phyloP scores from a whole-genome alignment of 169 alveolate species.

The Plasmodium coatneyi region DNA sequence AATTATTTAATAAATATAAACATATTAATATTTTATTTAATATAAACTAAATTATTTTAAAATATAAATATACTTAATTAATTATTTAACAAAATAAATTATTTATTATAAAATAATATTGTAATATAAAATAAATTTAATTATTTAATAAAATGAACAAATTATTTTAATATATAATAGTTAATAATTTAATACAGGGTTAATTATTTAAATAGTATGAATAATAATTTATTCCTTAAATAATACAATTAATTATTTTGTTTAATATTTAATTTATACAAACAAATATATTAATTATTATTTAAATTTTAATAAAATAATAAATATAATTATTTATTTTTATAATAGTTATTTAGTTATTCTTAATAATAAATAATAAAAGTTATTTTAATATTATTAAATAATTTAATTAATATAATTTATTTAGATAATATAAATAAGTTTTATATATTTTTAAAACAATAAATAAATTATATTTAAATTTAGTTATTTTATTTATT shows the following conservation, averaged over 20 bases:
- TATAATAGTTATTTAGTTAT: neutral
- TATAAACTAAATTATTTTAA: too few species aligned
- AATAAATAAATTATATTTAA: neutral
- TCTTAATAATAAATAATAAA: neutral
- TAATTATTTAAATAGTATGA: neutral
- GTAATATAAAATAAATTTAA: too few species aligned
- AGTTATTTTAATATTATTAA: neutral
- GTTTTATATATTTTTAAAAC: neutral
- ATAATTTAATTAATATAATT: neutral
- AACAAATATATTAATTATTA: neutral
- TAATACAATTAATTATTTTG: neutral
- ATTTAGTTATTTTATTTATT: neutral
- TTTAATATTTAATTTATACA: neutral
- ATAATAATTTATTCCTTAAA: neutral
- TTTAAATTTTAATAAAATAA: neutral
- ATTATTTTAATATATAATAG: neutral
- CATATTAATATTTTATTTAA: too few species aligned
- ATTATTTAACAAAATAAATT: too few species aligned
- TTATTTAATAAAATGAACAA: neutral
- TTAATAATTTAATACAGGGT: neutral
- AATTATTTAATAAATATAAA: neutral
- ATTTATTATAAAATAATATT: too few species aligned
- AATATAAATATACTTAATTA: too few species aligned
- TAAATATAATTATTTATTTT: neutral
- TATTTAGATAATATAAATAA: neutral